Base-by-base conservation (phyloP, 768 basidiomycete species). In the Xerocomellus dryophilus region DNA sequence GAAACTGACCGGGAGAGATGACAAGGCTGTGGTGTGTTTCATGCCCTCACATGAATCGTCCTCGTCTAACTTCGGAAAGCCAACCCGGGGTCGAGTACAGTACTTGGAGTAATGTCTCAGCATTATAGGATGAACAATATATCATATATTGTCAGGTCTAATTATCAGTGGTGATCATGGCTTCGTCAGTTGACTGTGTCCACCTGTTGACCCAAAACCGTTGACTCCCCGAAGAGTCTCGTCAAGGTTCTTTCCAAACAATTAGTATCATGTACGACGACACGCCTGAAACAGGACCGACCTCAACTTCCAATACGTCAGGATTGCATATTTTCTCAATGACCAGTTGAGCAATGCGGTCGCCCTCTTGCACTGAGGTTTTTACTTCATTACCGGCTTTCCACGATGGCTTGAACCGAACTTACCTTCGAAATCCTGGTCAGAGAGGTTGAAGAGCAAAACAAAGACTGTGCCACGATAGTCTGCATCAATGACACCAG, bases 131-230 rank as follows among this genome's bases (percentile, higher is more conserved):
- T 17, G 20, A 41, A 23, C 44, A 47, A 41, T 18, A 53, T 50
- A 63, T 43, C n/a, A 43, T 56, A 54, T 35, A 36, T 12, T 18
- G 18, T 6, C n/a, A 25, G 21, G 29, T 11, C 0, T 14, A 4
- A 29, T 23, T 23, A 34, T n/a, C 3, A n/a, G 15, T 31, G 35
- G 45, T 14, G 21, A 49, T 63, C 51, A 61, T 17, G 57, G 40
- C 14, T 20, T 52, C 17, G 31, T 73, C 32, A 88, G 69, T n/a
- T 74, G 66, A 8, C 57, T 72, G 65, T 93, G 88, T 10, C 94
- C 95, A 11, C 96, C 96, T 4, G 96, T 98, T 5, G 95, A 98
- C 0, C 97, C 97, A 61, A 97, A 98, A 1, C 94, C 97, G 35
- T 85, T 85, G 21, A 76, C 76, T 18, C 97, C 96, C 38, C 97